Evolutionary conservation across 2,329 filamentous ascomycete genomes (phyloP).

Genomic region (Fusarium sororula): DNA sequence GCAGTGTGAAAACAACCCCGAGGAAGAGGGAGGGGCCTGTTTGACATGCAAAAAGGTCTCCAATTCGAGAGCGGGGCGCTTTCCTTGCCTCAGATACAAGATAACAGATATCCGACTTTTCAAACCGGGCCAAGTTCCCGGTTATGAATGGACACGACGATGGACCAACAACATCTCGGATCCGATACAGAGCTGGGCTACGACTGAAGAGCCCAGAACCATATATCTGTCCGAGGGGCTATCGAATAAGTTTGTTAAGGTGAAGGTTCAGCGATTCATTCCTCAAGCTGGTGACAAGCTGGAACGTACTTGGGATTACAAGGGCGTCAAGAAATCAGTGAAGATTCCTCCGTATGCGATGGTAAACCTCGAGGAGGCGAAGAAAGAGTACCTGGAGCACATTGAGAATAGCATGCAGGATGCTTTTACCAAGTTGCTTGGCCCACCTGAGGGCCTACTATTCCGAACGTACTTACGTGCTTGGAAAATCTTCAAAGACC

Average conservation of each 20-base stretch:
- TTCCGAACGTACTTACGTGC: slow-evolving; percentile 61
- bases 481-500: slow-evolving; percentile 49
- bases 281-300: slow-evolving; percentile 65
- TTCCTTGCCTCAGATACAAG: slow-evolving; percentile 69
- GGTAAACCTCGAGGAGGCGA: slow-evolving; percentile 62
- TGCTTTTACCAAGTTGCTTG: slow-evolving; percentile 55
- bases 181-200: slow-evolving; percentile 66
- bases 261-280: slow-evolving; percentile 64
- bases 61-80: slow-evolving; percentile 60
- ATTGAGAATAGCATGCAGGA: slow-evolving; percentile 58
- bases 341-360: slow-evolving; percentile 65
- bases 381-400: slow-evolving; percentile 58
- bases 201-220: slow-evolving; percentile 57
- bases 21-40: slow-evolving; percentile 59
- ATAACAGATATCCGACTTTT: slow-evolving; percentile 67
- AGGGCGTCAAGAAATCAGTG: slow-evolving; percentile 58
- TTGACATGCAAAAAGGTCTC: slow-evolving; percentile 63
- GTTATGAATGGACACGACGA: slow-evolving; percentile 66
- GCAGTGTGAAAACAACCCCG: slow-evolving; percentile 63
- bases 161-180: slow-evolving; percentile 66
- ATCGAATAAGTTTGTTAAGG: slow-evolving; percentile 56
- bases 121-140: slow-evolving; percentile 67
- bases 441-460: slow-evolving; percentile 51
- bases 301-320: slow-evolving; percentile 61
- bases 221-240: slow-evolving; percentile 65